Base-by-base conservation (phyloP, 306 rosid species). In the Sicyos baderoa region DNA sequence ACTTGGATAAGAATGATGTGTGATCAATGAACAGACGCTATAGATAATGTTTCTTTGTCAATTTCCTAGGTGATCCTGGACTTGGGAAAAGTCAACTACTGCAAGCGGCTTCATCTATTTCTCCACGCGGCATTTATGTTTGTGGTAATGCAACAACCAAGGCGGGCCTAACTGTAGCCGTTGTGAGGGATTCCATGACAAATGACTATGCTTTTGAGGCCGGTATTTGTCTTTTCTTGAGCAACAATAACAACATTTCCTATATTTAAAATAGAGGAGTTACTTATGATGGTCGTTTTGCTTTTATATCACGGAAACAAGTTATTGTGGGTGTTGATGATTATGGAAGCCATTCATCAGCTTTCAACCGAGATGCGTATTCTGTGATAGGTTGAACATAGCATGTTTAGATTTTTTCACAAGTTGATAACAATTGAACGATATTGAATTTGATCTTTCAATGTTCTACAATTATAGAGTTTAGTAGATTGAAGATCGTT, bases 81-180 rank as follows among this genome's bases (percentile, higher is more conserved):
- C 81, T 93, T 42, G 98, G 98, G 68, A 89, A 93, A 81, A 93
- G 95, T 80, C 97, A 89, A 75, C 76, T 93, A 76, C 86, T 89
- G 68, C 97, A 89, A 88, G 98, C 98, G 67, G 94, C 98, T 42
- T 88, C 96, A 51, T 91, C 88, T 54, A 81, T 89, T 83, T 93
- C 97, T 77, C 90, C 96, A 15, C 89, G 91, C 8, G 98, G 98
- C 66, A 88, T 93, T 78, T 93, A 89, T 86, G 94, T 93, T 59
- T 92, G 95, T 70, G 98, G 98, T 44, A 93, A 93, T 80, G 96
- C 93, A 66, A 86, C 98, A 70, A 92, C 96, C 60, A 89, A 75
- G 85, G 96, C 93, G 29, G 96, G 96, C 72, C 90, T 89, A 68
- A 89, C 98, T 62, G 98, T 92, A 52, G 93, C 98, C 19, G 96